phyloP scores from a whole-genome alignment of 1,284 basidiomycete species.

The Rhodotorula sp. region DNA sequence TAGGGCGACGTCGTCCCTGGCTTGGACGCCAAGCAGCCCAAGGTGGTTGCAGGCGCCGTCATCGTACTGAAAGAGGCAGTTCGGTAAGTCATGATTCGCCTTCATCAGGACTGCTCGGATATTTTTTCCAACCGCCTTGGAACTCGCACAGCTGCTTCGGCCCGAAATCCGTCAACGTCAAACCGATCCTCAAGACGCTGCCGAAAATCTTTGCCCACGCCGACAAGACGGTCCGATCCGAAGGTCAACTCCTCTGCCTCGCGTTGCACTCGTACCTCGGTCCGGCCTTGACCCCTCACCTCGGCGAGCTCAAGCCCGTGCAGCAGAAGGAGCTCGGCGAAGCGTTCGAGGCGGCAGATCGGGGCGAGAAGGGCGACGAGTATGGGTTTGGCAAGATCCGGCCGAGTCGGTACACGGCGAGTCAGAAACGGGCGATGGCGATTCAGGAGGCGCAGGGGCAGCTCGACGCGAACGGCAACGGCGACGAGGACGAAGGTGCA shows the following conservation, averaged over 20 bases:
- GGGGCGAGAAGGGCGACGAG: constrained; percentile 61
- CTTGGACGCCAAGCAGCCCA: constrained; percentile 89
- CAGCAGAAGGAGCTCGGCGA: constrained; percentile 96
- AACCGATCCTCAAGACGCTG: constrained; percentile 76
- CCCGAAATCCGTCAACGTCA: constrained; percentile 68
- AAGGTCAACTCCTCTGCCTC: constrained; percentile 76
- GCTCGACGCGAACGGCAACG: constrained; percentile 44
- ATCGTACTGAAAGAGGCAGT: constrained; percentile 76
- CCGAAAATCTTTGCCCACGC: constrained; percentile 93
- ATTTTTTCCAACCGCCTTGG: neutral
- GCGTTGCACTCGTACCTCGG: constrained; percentile 87
- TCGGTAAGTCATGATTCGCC: constrained; percentile 52
- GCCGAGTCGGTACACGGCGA: constrained; percentile 75
- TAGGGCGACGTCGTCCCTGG: constrained; percentile 82
- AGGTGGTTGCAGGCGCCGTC: constrained; percentile 81
- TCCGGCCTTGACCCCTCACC: constrained; percentile 74
- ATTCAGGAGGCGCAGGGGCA: constrained; percentile 44
- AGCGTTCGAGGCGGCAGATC: constrained; percentile 77
- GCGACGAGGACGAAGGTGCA: constrained; percentile 49
- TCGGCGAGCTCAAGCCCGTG: constrained; percentile 95
- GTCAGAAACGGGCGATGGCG: constrained; percentile 65
- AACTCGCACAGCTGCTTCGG: constrained; percentile 68
- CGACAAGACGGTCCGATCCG: constrained; percentile 93
- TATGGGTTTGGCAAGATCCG: constrained; percentile 74
- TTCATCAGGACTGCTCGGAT: neutral